These are phyloP conservation scores for Rhododendron henanense DNA, from an alignment of 148 eudicot species.

Conservation along the genomic window DNA sequence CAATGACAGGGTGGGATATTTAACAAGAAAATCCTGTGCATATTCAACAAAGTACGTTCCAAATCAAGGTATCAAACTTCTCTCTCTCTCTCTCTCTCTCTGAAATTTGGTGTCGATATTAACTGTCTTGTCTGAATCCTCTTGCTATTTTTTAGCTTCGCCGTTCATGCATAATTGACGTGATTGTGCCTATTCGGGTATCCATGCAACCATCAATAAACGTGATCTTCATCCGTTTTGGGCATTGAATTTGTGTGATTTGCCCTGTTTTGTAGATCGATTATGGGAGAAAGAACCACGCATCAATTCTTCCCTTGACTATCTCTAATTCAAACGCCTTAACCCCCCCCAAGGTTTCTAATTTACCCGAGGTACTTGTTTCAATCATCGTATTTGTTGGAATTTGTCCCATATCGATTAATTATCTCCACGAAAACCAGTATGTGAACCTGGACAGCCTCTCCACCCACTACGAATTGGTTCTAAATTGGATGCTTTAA, in stretches of 20 bases:
- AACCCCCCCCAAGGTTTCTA: slow-evolving; percentile 4
- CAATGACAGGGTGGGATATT: slow-evolving; percentile 16
- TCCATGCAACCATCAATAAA: neutral
- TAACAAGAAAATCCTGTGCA: neutral
- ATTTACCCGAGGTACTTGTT: slow-evolving; percentile 25
- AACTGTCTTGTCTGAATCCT: neutral
- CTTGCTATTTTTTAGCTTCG: neutral
- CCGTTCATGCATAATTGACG: neutral
- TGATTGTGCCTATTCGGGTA: neutral
- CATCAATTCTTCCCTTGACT: slow-evolving; percentile 12
- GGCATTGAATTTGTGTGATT: slow-evolving; percentile 9
- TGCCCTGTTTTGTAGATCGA: slow-evolving; percentile 9
- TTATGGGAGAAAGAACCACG: slow-evolving; percentile 12
- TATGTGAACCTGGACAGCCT: too few relatives aligned
- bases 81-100: too few relatives aligned
- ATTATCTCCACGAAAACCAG: neutral
- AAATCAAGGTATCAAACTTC: slow-evolving; percentile 28
- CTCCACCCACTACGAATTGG: too few relatives aligned
- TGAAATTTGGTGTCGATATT: neutral
- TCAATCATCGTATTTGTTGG: neutral
- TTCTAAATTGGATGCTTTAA: too few relatives aligned
- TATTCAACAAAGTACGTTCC: slow-evolving; percentile 26
- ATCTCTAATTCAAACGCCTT: slow-evolving; percentile 14
- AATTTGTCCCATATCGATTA: too few relatives aligned
- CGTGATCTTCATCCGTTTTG: neutral